phyloP scores from a whole-genome alignment of 108 stramenopile genomes.

The Fistulifera pelliculosa region DNA sequence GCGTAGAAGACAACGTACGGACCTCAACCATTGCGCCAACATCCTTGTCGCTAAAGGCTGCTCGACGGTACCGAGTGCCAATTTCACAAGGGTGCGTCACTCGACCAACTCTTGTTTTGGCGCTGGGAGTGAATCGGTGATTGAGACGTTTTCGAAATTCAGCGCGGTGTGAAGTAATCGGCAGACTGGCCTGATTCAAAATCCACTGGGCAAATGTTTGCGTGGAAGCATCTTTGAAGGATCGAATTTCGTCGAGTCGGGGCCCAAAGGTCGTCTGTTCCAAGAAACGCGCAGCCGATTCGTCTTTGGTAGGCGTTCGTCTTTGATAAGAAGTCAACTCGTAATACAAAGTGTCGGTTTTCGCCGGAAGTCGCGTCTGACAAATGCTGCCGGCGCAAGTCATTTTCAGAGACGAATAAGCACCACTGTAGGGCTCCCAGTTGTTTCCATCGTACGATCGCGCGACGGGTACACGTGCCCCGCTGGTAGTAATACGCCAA shows the following conservation, averaged over 20 bases:
- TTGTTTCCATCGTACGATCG: slow-evolving; percentile 49
- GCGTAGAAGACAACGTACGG: neutral
- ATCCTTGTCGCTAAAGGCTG: slow-evolving; percentile 22
- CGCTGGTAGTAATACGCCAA: too few species aligned
- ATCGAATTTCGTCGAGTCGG: slow-evolving; percentile 20
- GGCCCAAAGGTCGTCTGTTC: slow-evolving; percentile 52
- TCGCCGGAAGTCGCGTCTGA: neutral
- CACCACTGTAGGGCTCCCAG: slow-evolving; percentile 49
- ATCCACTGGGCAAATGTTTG: neutral
- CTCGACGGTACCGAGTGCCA: slow-evolving; percentile 17
- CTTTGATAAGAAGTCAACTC: slow-evolving; percentile 6
- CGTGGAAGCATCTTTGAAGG: neutral
- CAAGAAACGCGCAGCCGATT: slow-evolving; percentile 39
- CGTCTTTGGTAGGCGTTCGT: slow-evolving; percentile 1
- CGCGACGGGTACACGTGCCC: slow-evolving; percentile 28
- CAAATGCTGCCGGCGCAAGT: neutral
- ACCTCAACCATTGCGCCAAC: slow-evolving; percentile 12
- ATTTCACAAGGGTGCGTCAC: slow-evolving; percentile 37
- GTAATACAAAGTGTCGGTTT: neutral
- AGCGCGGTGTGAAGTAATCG: slow-evolving; percentile 29
- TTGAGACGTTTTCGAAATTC: slow-evolving; percentile 30
- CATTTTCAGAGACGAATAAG: slow-evolving; percentile 5
- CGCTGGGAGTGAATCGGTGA: slow-evolving; percentile 17
- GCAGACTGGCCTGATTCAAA: neutral
- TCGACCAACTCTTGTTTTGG: slow-evolving; percentile 15